Conservation (phyloP, 768 basidiomycete genomes). For the Collybiopsis luxurians region DNA sequence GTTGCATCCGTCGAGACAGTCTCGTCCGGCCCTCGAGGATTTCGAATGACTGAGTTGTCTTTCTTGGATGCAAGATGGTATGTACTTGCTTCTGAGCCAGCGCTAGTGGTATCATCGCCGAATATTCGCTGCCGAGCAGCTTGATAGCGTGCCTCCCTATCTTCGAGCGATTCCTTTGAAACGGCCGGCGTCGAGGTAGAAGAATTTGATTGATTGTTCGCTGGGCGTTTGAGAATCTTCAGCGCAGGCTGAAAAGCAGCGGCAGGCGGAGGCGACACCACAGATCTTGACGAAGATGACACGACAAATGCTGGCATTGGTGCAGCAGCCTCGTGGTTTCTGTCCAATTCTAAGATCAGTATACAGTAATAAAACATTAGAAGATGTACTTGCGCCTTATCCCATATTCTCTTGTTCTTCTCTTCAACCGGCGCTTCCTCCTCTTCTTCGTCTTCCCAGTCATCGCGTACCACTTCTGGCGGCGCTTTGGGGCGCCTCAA, state of each 20-base stretch:
- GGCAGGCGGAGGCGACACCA: slow-evolving; percentile 45
- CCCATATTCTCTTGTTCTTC: slow-evolving; percentile 58
- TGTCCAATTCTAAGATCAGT: slow-evolving; percentile 20
- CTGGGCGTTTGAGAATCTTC: slow-evolving; percentile 72
- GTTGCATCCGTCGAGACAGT: slow-evolving; percentile 4
- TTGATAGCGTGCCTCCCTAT: slow-evolving; percentile 71
- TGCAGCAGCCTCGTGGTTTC: slow-evolving; percentile 53
- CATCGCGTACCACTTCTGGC: slow-evolving; percentile 35
- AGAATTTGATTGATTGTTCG: slow-evolving; percentile 18
- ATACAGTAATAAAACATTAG: slow-evolving; percentile 4
- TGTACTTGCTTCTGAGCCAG: slow-evolving; percentile 1
- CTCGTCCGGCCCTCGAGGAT: slow-evolving; percentile 29
- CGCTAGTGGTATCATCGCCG: slow-evolving; percentile 23
- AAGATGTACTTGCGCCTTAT: slow-evolving; percentile 56
- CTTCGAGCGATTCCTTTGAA: slow-evolving; percentile 39
- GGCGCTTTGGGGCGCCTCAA: slow-evolving; percentile 3
- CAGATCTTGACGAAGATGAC: slow-evolving; percentile 28
- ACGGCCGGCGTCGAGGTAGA: neutral
- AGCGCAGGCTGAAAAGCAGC: slow-evolving; percentile 60
- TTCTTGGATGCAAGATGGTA: neutral
- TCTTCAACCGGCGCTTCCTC: slow-evolving; percentile 36
- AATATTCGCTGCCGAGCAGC: slow-evolving; percentile 77
- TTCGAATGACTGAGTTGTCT: slow-evolving; percentile 20
- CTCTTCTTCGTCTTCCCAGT: slow-evolving; percentile 59
- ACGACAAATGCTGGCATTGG: slow-evolving; percentile 71